These are phyloP conservation scores for Neostapfia colusana DNA, from an alignment of 176 grass and related monocot species.

Conservation along the genomic window DNA sequence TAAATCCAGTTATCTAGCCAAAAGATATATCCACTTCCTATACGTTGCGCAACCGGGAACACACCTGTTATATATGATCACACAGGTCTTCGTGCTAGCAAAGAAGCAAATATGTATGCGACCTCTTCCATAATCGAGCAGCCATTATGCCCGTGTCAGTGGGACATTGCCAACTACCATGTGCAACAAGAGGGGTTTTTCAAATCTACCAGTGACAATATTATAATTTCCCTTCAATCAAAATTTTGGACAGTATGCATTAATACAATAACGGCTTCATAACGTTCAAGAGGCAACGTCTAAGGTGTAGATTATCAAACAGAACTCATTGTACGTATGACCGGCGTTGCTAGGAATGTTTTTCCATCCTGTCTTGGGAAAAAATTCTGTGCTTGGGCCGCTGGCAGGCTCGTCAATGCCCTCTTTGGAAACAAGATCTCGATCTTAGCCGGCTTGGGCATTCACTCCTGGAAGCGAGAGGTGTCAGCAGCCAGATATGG, in stretches of 20 bases:
- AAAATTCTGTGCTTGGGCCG: neutral
- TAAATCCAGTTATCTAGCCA: no score
- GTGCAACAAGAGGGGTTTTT: no score
- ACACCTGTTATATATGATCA: no score
- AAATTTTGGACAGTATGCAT: neutral
- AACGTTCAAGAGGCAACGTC: neutral
- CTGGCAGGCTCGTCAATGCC: neutral
- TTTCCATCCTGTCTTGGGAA: neutral
- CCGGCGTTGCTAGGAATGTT: no score
- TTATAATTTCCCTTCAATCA: neutral
- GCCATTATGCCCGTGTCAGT: no score
- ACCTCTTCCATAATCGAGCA: no score
- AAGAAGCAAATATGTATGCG: no score
- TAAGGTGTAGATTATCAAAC: neutral
- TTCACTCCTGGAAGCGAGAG: neutral
- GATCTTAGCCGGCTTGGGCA: neutral
- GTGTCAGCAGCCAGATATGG: neutral
- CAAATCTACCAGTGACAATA: no score
- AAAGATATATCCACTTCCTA: no score
- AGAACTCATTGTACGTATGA: neutral
- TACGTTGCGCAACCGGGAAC: no score
- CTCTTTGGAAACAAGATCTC: neutral
- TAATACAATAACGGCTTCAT: neutral
- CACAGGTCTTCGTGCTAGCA: no score
- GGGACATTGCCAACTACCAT: no score